These are phyloP conservation scores for Colletotrichum sp. DNA, from an alignment of 2,329 filamentous ascomycete genomes.

Conservation along the genomic window DNA sequence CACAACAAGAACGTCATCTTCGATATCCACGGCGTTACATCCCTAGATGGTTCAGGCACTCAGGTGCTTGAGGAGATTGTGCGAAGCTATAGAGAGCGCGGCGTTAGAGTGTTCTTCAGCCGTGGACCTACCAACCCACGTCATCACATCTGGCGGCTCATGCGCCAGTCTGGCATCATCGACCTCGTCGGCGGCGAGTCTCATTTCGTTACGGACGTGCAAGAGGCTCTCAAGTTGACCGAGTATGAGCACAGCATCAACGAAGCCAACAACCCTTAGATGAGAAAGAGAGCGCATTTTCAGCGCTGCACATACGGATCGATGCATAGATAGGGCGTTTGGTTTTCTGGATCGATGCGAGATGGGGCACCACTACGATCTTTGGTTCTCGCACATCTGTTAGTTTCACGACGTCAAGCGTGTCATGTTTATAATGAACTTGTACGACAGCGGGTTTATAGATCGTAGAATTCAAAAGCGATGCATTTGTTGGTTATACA, in stretches of 20 bases:
- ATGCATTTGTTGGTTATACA: background rate
- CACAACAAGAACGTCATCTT: conserved; percentile 94
- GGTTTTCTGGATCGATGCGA: conserved; percentile 5
- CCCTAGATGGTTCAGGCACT: conserved; percentile 89
- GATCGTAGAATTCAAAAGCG: conserved; percentile 7
- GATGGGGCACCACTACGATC: background rate
- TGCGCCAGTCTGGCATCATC: conserved; percentile 83
- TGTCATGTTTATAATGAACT: background rate
- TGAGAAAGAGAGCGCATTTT: too few species aligned
- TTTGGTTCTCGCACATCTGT: background rate
- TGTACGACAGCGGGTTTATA: background rate
- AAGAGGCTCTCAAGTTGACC: conserved; percentile 82
- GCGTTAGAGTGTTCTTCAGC: conserved; percentile 79
- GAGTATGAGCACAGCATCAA: conserved; percentile 68
- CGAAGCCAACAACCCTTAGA: conserved; percentile 1
- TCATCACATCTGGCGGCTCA: conserved; percentile 71
- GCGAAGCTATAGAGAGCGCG: conserved; percentile 74
- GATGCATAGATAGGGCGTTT: conserved; percentile 12
- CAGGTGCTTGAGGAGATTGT: conserved; percentile 95
- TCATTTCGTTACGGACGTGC: conserved; percentile 83
- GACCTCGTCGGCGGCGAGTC: conserved; percentile 77
- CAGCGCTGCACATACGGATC: background rate
- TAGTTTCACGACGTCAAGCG: background rate
- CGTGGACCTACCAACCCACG: conserved; percentile 52
- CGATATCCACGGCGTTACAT: conserved; percentile 96